Base-by-base conservation (phyloP, 257 asterid genomes). In the Solanum paucissectum region DNA sequence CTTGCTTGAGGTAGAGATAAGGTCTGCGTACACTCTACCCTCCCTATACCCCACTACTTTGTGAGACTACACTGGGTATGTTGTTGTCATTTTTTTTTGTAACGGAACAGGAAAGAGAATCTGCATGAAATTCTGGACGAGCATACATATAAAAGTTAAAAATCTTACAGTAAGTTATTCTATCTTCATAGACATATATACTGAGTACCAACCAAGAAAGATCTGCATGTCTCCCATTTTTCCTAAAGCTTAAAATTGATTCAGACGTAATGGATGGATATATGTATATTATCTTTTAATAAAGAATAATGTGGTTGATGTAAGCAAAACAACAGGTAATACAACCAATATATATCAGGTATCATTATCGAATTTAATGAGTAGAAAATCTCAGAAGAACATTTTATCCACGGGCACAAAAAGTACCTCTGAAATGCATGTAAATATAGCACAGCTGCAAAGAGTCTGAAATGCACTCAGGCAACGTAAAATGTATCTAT, bases 401-500 rank as follows among this genome's bases (percentile, higher is more conserved):
- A 81, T 27, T 81, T 46, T 44, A 27, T 81, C n/a, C 76, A 36
- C 5, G 29, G 71, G 42, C 75, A 18, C 89, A 84, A 72, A 81
- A 58, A 86, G 69, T 85, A 95, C 99, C 99, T 96, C 99, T 36
- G 99, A 97, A 83, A 97, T 88, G 87, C 99, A 92, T 20, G 99
- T 97, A 90, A 91, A 93, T 89, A 97, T 91, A 44, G 92, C 91
- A 90, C 99, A 97, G 74, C 55, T 58, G 84, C 66, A 86, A 52
- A 94, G 92, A 88, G 81, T 90, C 83, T 89, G 93, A 85, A 96
- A 94, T 12, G 93, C 90, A 89, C 95, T 94, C 92, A 96, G 90
- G 92, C 98, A 94, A 52, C 98, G 99, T 76, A 95, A 90, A 89
- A 94, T 90, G 91, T 94, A 96, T 82, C 98, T 94, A 91, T 97